Conservation (phyloP, 352 stramenopile genomes). For the Phytophthora pistaciae region DNA sequence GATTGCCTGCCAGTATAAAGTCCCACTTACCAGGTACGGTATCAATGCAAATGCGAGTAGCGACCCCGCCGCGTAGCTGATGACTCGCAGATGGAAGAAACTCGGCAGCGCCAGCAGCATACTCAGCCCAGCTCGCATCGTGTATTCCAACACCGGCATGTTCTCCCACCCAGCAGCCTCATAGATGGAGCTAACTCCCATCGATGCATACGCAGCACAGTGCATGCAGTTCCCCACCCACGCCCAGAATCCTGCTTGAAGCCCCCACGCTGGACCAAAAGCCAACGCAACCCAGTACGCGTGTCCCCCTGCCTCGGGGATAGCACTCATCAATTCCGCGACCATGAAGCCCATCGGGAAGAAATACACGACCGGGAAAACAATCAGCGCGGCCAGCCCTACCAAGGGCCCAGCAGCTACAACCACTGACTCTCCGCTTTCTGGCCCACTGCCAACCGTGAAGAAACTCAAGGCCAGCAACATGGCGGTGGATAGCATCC, state of each 20-base stretch:
- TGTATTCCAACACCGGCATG: slow-evolving; percentile 51
- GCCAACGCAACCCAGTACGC: slow-evolving; percentile 77
- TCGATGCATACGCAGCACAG: slow-evolving; percentile 73
- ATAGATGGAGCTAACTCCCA: slow-evolving; percentile 46
- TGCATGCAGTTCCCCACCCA: slow-evolving; percentile 86
- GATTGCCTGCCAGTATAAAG: background rate
- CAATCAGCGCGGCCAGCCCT: slow-evolving; percentile 42
- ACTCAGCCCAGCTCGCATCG: slow-evolving; percentile 51
- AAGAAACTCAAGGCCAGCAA: slow-evolving; percentile 73
- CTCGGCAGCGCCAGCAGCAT: slow-evolving; percentile 58
- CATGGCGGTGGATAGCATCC: slow-evolving; percentile 44
- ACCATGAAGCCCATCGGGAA: slow-evolving; percentile 57
- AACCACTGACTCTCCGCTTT: slow-evolving; percentile 54
- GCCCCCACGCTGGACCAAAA: slow-evolving; percentile 73
- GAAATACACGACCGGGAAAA: slow-evolving; percentile 59
- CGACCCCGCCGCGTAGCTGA: slow-evolving; percentile 42
- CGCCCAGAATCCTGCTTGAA: slow-evolving; percentile 85
- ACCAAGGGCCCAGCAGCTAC: slow-evolving; percentile 51
- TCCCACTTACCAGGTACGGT: slow-evolving; percentile 44
- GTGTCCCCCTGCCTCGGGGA: slow-evolving; percentile 60
- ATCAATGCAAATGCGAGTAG: slow-evolving; percentile 47
- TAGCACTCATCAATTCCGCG: slow-evolving; percentile 55
- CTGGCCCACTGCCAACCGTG: slow-evolving; percentile 51
- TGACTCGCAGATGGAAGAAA: slow-evolving; percentile 51
- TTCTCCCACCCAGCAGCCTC: slow-evolving; percentile 14